These are phyloP conservation scores for Trametes cubensis DNA, from an alignment of 768 basidiomycete genomes.

Conservation along the genomic window DNA sequence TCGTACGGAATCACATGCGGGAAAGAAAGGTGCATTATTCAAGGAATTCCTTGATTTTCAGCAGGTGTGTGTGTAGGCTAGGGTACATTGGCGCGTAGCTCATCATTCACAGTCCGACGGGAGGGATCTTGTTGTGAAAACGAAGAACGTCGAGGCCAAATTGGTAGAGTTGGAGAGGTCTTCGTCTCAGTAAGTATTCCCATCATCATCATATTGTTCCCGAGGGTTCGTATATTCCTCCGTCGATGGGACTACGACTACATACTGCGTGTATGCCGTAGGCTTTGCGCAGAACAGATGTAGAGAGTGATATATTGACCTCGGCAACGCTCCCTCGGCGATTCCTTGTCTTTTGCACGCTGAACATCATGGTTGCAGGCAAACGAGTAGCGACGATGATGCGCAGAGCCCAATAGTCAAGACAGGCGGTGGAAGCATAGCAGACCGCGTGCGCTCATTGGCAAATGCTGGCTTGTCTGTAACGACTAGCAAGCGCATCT, in stretches of 20 bases:
- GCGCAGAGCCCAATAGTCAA: conserved; percentile 33
- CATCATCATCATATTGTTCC: no score
- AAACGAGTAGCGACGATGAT: conserved; percentile 12
- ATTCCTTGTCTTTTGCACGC: not conserved
- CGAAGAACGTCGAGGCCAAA: conserved; percentile 48
- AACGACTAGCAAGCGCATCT: conserved; percentile 55
- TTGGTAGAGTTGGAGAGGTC: conserved; percentile 50
- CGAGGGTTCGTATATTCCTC: no score
- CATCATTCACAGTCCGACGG: conserved; percentile 41
- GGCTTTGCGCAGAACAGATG: no score
- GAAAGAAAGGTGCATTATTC: conserved; percentile 56
- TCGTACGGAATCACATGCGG: conserved; percentile 47
- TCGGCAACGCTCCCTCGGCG: not conserved
- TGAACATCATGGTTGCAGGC: conserved; percentile 2
- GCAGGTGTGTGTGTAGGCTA: conserved; percentile 48
- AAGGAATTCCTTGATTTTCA: conserved; percentile 68
- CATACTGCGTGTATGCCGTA: no score
- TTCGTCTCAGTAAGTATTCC: conserved; percentile 30
- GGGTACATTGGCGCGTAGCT: conserved; percentile 5
- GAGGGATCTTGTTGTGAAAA: conserved; percentile 41
- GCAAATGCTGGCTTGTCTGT: conserved; percentile 71
- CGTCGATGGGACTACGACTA: no score
- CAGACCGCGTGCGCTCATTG: conserved; percentile 78
- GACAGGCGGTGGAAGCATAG: conserved; percentile 65
- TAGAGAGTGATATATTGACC: not conserved